These are phyloP conservation scores for Salix arbutifolia DNA, from an alignment of 345 rosid genomes.

Conservation along the genomic window DNA sequence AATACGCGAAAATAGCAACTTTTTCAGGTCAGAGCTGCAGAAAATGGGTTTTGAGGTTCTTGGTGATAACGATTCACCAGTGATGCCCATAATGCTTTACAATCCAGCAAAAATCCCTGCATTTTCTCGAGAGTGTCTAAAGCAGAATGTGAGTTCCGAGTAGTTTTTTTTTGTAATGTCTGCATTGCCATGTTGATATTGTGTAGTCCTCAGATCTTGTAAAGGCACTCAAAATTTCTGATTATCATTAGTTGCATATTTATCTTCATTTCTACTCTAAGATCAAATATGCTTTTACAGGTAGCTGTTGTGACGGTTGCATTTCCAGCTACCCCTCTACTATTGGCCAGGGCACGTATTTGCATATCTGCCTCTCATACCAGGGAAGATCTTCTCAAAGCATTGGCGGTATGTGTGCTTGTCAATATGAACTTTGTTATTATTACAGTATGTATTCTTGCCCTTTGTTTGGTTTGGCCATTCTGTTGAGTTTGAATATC, in stretches of 20 bases:
- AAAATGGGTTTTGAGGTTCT: slow-evolving; percentile 97
- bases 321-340: slow-evolving; percentile 30
- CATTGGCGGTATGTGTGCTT: slow-evolving; percentile 47
- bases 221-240: not conserved
- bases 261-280: not conserved
- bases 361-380: slow-evolving; percentile 80
- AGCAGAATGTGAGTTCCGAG: slow-evolving; percentile 47
- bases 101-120: slow-evolving; percentile 96
- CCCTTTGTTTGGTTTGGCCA: not conserved
- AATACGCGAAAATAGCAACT: slow-evolving; percentile 93
- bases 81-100: slow-evolving; percentile 98
- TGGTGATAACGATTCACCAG: slow-evolving; percentile 97
- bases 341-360: slow-evolving; percentile 80
- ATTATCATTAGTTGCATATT: not conserved
- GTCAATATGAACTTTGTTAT: not conserved
- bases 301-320: slow-evolving; percentile 18
- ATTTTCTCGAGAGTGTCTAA: slow-evolving; percentile 86
- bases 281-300: slow-evolving; percentile 8
- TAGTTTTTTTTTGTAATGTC: not conserved
- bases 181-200: not conserved
- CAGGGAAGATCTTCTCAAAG: slow-evolving; percentile 62
- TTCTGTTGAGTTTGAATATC: not conserved
- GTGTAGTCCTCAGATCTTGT: not conserved
- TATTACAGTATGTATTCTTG: not conserved
- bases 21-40: slow-evolving; percentile 79